A percentile compares a stretch with the other conserved stretches of the same genome.
Conservation (phyloP, 495 filamentous ascomycete genomes). For the Aspergillus mulundensis region DNA sequence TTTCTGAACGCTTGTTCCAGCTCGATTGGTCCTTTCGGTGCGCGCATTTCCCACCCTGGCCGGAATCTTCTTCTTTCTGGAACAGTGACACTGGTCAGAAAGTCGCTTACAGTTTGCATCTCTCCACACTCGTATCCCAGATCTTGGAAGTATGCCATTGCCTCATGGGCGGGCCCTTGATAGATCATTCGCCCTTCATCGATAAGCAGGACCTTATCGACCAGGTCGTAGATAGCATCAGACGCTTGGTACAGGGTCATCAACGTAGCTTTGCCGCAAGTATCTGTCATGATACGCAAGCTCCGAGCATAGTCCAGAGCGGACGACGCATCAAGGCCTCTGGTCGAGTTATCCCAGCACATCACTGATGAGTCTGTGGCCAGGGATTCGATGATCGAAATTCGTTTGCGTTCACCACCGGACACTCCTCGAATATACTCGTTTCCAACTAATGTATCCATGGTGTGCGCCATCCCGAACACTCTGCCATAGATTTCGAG, state of each 20-base stretch:
- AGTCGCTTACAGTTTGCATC: conserved; percentile 78
- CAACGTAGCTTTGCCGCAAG: conserved; percentile 73
- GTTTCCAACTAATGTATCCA: conserved; percentile 78
- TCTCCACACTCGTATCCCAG: conserved; percentile 74
- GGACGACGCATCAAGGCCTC: conserved; percentile 77
- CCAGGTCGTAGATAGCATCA: conserved; percentile 76
- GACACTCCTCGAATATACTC: conserved; percentile 80
- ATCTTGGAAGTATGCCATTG: conserved; percentile 72
- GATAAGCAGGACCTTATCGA: conserved; percentile 83
- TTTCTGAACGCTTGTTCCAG: conserved; percentile 32
- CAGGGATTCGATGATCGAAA: conserved; percentile 51
- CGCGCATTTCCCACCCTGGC: conserved; percentile 59
- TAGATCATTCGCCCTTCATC: conserved; percentile 76
- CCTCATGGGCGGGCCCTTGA: conserved; percentile 67
- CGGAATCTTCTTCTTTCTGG: conserved; percentile 60
- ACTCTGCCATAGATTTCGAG: conserved; percentile 70
- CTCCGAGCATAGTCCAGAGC: conserved; percentile 68
- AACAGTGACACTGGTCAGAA: conserved; percentile 74
- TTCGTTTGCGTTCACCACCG: conserved; percentile 75
- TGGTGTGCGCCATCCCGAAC: conserved; percentile 81
- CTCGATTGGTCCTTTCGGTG: conserved; percentile 66
- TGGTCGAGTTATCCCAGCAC: conserved; percentile 81
- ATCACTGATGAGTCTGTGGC: conserved; percentile 69
- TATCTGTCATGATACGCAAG: conserved; percentile 72
- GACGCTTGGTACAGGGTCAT: conserved; percentile 79